Percentiles rank a stretch among this genome's conserved stretches.
These are phyloP conservation scores for Pseudohalonectria lignicola DNA, from an alignment of 2,329 filamentous ascomycete genomes.

Conservation along the genomic window DNA sequence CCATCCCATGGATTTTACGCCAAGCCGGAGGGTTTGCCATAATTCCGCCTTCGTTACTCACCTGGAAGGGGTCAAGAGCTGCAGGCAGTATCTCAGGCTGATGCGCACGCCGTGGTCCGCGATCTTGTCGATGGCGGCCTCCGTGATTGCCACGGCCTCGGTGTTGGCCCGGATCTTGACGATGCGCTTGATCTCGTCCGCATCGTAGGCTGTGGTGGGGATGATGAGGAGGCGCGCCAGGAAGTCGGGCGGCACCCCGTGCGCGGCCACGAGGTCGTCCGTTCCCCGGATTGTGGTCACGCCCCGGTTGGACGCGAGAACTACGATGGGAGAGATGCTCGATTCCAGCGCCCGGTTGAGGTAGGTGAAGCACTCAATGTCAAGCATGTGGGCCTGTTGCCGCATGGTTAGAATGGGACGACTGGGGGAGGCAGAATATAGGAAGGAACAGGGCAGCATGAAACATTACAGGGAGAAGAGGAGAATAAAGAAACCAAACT, in stretches of 20 bases:
- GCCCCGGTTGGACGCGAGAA: conserved; percentile 93
- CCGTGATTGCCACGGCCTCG: conserved; percentile 68
- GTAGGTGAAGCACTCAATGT: conserved; percentile 98
- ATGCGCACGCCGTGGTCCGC: conserved; percentile 79
- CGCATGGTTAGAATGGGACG: no score
- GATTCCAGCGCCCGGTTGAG: conserved; percentile 97
- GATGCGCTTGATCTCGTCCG: conserved; percentile 86
- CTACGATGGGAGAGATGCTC: conserved; percentile 89
- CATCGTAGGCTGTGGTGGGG: conserved; percentile 80
- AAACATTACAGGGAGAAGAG: no score
- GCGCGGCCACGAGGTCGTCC: conserved; percentile 69
- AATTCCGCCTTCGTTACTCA: no score
- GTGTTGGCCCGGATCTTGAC: conserved; percentile 74
- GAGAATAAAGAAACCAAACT: no score
- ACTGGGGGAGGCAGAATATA: no score
- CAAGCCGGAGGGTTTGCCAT: no score
- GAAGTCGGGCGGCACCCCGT: conserved; percentile 91
- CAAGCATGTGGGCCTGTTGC: conserved; percentile 89
- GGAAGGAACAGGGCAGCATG: no score
- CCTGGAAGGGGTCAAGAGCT: conserved; percentile 79
- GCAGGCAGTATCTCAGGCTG: conserved; percentile 84
- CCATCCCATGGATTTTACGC: no score
- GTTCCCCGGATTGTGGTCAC: conserved; percentile 87
- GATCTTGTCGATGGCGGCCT: conserved; percentile 78
- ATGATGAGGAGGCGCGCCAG: conserved; percentile 90